Base-by-base conservation (phyloP, 176 grass and related monocot species). In the Thalia dealbata region DNA sequence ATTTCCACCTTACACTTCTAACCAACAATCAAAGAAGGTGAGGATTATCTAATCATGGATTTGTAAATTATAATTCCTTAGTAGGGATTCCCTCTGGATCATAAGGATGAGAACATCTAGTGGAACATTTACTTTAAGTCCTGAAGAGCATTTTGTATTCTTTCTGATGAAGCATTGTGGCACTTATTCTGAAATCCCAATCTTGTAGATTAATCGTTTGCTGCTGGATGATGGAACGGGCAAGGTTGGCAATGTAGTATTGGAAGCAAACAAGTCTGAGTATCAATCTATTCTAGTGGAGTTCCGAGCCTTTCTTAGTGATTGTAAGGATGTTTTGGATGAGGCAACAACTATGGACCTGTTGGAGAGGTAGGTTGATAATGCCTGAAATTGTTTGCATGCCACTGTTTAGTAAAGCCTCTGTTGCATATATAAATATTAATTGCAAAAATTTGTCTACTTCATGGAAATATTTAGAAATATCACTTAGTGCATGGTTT, bases 321-420 rank as follows among this genome's bases (percentile, higher is more conserved):
- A 92, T 75, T 88, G 83, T 73, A 97, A 97, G 82, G 89, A 97
- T 71, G 89, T 97, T 41, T 76, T 97, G 71, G 93, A 97, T 91
- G 93, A 97, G 80, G 82, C 89, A 78, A 97, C 93, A 60, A 97
- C 93, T 48, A 97, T 97, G 89, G 89, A 67, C 76, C 78, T 97
- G 10, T 64, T 92, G 64, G 93, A 97, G 82, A 97, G 93, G 93
- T 92, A 18, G 72, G 43, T 64, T 62, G 42, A 64, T 80, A 28
- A n/a, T 41, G 44, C 10, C 7, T 72, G n/a, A 7, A 22, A 72
- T 52, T 14, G 43, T 72, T 30, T 23, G 14, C 29, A 27, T 22
- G 21, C 21, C 43, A 25, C 13, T 38, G 15, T 14, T 29, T 67
- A 18, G 30, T 26, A 16, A 61, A 32, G 11, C 30, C 28, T 32